Percentiles rank a stretch among this genome's conserved stretches.
Evolutionary conservation across 2,329 filamentous ascomycete species (phyloP).

Genomic region (Talaromyces atroroseus): DNA sequence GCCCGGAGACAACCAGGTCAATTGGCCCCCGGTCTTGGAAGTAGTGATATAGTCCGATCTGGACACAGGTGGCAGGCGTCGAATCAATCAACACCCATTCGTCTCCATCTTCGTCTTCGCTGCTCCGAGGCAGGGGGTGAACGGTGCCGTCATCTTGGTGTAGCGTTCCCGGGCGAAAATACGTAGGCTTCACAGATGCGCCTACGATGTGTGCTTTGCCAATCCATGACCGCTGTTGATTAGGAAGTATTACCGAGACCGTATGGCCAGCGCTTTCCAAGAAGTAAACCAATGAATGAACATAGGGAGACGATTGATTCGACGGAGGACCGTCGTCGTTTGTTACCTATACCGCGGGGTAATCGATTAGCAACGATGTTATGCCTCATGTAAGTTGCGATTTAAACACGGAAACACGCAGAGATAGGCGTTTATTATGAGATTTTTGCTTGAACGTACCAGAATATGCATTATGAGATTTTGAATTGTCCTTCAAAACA

Average conservation of each 20-base stretch:
- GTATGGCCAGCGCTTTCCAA: slow-evolving; percentile 71
- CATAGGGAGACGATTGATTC: slow-evolving; percentile 70
- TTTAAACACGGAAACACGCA: neutral
- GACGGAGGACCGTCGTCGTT: slow-evolving; percentile 82
- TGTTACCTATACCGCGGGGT: slow-evolving; percentile 30
- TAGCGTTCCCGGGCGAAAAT: slow-evolving; percentile 66
- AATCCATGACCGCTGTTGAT: slow-evolving; percentile 94
- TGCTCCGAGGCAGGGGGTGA: slow-evolving; percentile 53
- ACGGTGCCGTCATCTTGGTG: slow-evolving; percentile 62
- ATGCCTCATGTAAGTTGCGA: neutral
- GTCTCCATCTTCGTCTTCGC: slow-evolving; percentile 55
- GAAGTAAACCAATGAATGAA: slow-evolving; percentile 66
- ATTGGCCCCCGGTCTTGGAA: slow-evolving; percentile 66
- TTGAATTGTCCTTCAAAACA: neutral
- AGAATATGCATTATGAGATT: slow-evolving; percentile 45
- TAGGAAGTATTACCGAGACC: slow-evolving; percentile 87
- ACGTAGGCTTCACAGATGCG: slow-evolving; percentile 74
- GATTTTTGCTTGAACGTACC: slow-evolving; percentile 29
- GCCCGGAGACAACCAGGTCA: slow-evolving; percentile 72
- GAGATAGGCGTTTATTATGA: neutral
- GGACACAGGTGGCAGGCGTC: slow-evolving; percentile 73
- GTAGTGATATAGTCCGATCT: slow-evolving; percentile 76
- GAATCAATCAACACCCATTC: slow-evolving; percentile 80
- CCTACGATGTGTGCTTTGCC: slow-evolving; percentile 96
- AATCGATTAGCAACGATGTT: neutral